Conservation (phyloP, 371 early-diverging fungal genomes). For the Catenaria anguillulae region DNA sequence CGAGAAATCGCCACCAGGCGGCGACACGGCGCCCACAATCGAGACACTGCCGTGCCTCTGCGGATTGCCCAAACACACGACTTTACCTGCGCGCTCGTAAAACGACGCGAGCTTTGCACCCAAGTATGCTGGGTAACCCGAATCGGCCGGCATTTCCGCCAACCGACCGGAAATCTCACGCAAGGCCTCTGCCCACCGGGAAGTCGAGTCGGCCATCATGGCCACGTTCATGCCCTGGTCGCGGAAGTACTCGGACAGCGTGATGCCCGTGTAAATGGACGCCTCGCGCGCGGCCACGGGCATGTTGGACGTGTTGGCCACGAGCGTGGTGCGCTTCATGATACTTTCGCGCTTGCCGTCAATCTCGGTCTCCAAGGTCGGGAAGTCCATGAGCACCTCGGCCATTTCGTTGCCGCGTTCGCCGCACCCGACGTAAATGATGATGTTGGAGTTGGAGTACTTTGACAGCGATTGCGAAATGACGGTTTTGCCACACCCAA, state of each 20-base stretch:
- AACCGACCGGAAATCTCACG: slow-evolving; percentile 99
- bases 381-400: slow-evolving; percentile 99
- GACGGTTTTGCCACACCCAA: slow-evolving; percentile 99
- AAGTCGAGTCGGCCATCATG: slow-evolving; percentile 99
- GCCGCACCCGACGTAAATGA: slow-evolving; percentile 99
- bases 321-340: slow-evolving; percentile 99
- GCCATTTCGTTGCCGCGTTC: slow-evolving; percentile 99
- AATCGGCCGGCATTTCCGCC: slow-evolving; percentile 99
- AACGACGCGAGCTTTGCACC: slow-evolving; percentile 99
- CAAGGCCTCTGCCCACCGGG: slow-evolving; percentile 99
- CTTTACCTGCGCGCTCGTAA: slow-evolving; percentile 99
- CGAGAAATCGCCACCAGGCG: slow-evolving; percentile 99
- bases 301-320: slow-evolving; percentile 99
- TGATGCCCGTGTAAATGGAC: slow-evolving; percentile 99
- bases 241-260: slow-evolving; percentile 99
- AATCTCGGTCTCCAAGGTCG: slow-evolving; percentile 69
- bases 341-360: slow-evolving; percentile 92
- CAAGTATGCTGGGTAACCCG: slow-evolving; percentile 99
- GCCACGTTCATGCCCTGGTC: slow-evolving; percentile 99
- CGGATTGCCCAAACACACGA: slow-evolving; percentile 91
- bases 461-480: slow-evolving; percentile 99
- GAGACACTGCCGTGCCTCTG: slow-evolving; percentile 91
- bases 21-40: slow-evolving; percentile 99
- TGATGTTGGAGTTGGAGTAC: slow-evolving; percentile 99
- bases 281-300: slow-evolving; percentile 99